Evolutionary conservation across 805 yeast genomes (phyloP).

Genomic region (Ascoidea tarda): DNA sequence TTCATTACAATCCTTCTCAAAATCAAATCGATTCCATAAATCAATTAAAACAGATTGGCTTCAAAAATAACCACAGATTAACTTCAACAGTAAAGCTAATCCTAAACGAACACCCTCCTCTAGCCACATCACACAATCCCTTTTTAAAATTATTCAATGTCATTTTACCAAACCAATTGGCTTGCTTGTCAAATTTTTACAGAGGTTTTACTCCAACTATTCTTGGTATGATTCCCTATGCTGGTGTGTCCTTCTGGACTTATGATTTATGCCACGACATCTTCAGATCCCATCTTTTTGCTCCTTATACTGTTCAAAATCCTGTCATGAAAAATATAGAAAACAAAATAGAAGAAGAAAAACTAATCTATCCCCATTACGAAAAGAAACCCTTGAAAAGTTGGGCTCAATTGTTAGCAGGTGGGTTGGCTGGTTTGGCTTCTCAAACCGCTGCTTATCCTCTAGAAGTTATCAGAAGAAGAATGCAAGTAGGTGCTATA

Average conservation of each 20-base stretch:
- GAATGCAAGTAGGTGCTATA: constrained; percentile 92
- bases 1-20: constrained; percentile 12
- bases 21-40: constrained; percentile 15
- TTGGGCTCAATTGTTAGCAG: constrained; percentile 90
- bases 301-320: constrained; percentile 31
- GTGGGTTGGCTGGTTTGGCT: constrained; percentile 90
- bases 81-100: constrained; percentile 14
- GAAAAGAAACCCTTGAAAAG: constrained; percentile 56
- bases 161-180: constrained; percentile 17
- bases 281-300: constrained; percentile 45
- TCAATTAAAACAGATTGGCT: constrained; percentile 12
- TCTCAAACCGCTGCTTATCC: constrained; percentile 97
- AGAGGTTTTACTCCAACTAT: constrained; percentile 92
- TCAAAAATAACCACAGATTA: constrained; percentile 13
- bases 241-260: constrained; percentile 92
- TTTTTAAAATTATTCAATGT: constrained; percentile 17
- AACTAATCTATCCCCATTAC: constrained; percentile 10
- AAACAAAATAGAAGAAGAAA: constrained; percentile 3
- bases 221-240: constrained; percentile 93
- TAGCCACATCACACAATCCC: constrained; percentile 1
- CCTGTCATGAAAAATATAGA: constrained; percentile 2
- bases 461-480: constrained; percentile 83
- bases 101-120: constrained; percentile 11
- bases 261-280: constrained; percentile 87
- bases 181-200: constrained; percentile 54